Evolutionary conservation across 2,329 filamentous ascomycete genomes (phyloP), one percentile per base, ranked within the genome.

Genomic region (Colletotrichum sojae): DNA sequence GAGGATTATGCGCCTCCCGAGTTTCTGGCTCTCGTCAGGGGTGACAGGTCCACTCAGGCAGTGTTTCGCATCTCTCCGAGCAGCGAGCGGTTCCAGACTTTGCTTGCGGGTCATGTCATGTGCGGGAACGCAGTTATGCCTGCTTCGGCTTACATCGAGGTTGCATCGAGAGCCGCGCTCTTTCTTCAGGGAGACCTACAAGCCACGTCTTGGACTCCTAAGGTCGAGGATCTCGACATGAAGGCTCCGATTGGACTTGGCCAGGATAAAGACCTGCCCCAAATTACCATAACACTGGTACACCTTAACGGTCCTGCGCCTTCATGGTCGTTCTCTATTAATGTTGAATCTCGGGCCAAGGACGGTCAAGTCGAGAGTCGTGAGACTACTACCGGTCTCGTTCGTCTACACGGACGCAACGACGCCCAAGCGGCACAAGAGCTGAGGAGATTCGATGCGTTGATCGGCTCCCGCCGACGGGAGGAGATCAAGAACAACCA

Each of bases 91-190:
- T 67, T 63, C 3, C 20, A 56, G 12, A 6, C 51, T 5, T 25
- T 67, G 15, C 22, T 46, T 1, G 45, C 9, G 10, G 58, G 58
- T 2, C 51, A 63, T 15, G 1, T 52, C n/a, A 67, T 63, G 58
- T 67, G 64, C 16, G 52, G 46, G 3, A 8, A 56, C 13, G 52
- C 43, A 13, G 4, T 40, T 12, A 52, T 67, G 64, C 64, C 64
- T 9, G 64, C 64, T 27, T 63, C 64, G 20, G 58, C 64, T 5
- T 63, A 67, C 12, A 46, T 67, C 2, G 64, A 67, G n/a, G 36
- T 51, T 2, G 52, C 40, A 8, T 63, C 58, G 5, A 52, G 57
- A 10, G 64, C 58, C 16, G 58, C 43, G 3, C 43, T 67, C 3
- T 25, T 13, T 13, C 58, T 67, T 16, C 51, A 63, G 18, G 22